Conservation (phyloP, 805 yeast species). For the Cyberlindnera americana region DNA sequence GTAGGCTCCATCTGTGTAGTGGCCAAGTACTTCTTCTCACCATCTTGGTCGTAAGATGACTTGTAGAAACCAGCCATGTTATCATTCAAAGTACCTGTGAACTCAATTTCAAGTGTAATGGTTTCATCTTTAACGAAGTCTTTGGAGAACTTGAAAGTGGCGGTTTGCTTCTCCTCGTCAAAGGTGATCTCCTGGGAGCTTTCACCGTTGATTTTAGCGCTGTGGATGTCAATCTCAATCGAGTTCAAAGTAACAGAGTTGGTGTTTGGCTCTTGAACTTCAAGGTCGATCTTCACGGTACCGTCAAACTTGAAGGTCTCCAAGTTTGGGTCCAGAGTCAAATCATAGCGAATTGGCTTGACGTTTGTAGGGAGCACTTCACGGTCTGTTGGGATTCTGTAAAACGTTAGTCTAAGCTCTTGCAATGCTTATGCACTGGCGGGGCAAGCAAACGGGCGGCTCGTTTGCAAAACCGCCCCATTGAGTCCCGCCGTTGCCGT, state of each 20-base stretch:
- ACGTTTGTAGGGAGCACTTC: conserved; percentile 59
- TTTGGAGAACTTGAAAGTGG: conserved; percentile 53
- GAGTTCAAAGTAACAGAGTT: conserved; percentile 53
- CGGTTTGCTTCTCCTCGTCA: conserved; percentile 58
- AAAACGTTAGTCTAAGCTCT: conserved; percentile 10
- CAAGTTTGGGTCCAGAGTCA: conserved; percentile 61
- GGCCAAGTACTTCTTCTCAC: conserved; percentile 66
- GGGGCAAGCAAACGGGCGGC: too few relatives aligned
- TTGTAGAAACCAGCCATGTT: conserved; percentile 84
- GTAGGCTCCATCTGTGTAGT: conserved; percentile 87
- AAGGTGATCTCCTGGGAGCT: conserved; percentile 35
- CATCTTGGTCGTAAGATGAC: conserved; percentile 56
- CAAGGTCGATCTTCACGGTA: conserved; percentile 48
- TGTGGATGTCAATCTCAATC: conserved; percentile 58
- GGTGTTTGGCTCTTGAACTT: conserved; percentile 44
- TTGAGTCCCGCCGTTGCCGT: too few relatives aligned
- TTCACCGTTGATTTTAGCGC: conserved; percentile 38
- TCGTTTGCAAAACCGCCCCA: too few relatives aligned
- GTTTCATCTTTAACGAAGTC: conserved; percentile 36
- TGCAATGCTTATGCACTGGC: too few relatives aligned
- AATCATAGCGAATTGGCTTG: conserved; percentile 69
- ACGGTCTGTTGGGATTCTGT: conserved; percentile 30
- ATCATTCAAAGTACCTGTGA: conserved; percentile 63
- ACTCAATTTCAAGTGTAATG: conserved; percentile 46
- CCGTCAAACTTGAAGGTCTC: conserved; percentile 59